phyloP scores from a whole-genome alignment of 2,329 filamentous ascomycete genomes.

The Coniella vitis region DNA sequence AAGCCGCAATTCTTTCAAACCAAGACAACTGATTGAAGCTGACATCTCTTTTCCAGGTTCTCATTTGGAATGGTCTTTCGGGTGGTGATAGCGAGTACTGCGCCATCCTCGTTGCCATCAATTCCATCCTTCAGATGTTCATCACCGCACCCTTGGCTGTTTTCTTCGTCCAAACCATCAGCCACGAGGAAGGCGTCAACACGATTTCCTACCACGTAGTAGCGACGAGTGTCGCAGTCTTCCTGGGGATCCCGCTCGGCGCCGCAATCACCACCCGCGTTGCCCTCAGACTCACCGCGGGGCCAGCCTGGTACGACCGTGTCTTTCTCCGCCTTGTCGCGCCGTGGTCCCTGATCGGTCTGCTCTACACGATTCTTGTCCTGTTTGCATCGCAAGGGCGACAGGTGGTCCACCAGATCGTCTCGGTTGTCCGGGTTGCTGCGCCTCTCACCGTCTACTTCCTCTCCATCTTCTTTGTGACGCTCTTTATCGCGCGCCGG shows the following conservation, averaged over 20 bases:
- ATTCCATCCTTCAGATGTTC: slow-evolving; percentile 68
- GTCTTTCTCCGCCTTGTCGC: slow-evolving; percentile 63
- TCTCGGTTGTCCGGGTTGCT: slow-evolving; percentile 72
- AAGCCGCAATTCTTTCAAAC: no score
- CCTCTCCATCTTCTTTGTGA: slow-evolving; percentile 62
- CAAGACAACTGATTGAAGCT: background rate
- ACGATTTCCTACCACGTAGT: slow-evolving; percentile 56
- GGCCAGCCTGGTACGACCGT: slow-evolving; percentile 56
- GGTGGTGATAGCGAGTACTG: slow-evolving; percentile 77
- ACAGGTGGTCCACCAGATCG: slow-evolving; percentile 74
- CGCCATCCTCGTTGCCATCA: slow-evolving; percentile 69
- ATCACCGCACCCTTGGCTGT: slow-evolving; percentile 64
- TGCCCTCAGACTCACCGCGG: slow-evolving; percentile 45
- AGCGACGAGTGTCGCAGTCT: slow-evolving; percentile 75
- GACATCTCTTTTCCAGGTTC: slow-evolving; percentile 21
- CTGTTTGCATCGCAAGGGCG: slow-evolving; percentile 77
- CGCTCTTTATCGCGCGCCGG: slow-evolving; percentile 53
- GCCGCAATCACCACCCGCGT: slow-evolving; percentile 74
- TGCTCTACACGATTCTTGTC: slow-evolving; percentile 81
- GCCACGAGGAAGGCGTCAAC: slow-evolving; percentile 27
- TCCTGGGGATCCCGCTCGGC: slow-evolving; percentile 75
- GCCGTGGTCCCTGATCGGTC: slow-evolving; percentile 72
- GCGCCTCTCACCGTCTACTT: slow-evolving; percentile 83
- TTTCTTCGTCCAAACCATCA: slow-evolving; percentile 65
- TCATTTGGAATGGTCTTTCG: slow-evolving; percentile 66